A percentile compares a stretch with the other conserved stretches of the same genome.
phyloP scores from a whole-genome alignment of 805 yeast species.

The Wickerhamomyces mucosus region DNA sequence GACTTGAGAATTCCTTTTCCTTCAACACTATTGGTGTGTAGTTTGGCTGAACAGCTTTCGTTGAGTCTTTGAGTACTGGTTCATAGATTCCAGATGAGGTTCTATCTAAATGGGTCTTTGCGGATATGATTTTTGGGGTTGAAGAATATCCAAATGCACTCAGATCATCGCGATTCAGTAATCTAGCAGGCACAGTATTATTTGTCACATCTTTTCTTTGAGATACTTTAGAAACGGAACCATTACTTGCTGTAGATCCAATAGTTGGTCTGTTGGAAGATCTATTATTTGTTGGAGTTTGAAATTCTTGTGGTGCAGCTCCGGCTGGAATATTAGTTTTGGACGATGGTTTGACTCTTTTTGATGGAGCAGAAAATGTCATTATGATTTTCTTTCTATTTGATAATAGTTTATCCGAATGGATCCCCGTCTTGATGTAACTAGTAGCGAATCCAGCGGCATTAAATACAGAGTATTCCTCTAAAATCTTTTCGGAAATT shows the following conservation, averaged over 20 bases:
- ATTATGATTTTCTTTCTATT: slow-evolving; percentile 39
- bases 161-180: slow-evolving; percentile 6
- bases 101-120: slow-evolving; percentile 15
- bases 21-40: slow-evolving; percentile 17
- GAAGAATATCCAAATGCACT: slow-evolving; percentile 15
- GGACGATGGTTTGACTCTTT: background rate
- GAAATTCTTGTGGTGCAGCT: background rate
- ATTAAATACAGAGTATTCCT: slow-evolving; percentile 65
- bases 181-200: background rate
- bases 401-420: slow-evolving; percentile 38
- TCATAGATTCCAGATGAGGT: slow-evolving; percentile 14
- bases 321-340: background rate
- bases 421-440: slow-evolving; percentile 56
- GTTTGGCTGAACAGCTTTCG: too few relatives aligned
- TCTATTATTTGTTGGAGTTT: background rate
- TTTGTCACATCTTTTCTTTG: background rate
- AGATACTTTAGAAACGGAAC: slow-evolving; percentile 1
- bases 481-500: slow-evolving; percentile 52
- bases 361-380: slow-evolving; percentile 28
- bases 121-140: slow-evolving; percentile 16
- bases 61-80: slow-evolving; percentile 1
- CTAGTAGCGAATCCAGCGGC: slow-evolving; percentile 74
- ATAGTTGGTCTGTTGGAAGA: background rate
- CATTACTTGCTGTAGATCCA: slow-evolving; percentile 4
- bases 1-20: slow-evolving; percentile 10